Evolutionary conservation across 2,329 filamentous ascomycete species (phyloP), one percentile per base, ranked within the genome.

Genomic region (Dryadomyces sulphureus): DNA sequence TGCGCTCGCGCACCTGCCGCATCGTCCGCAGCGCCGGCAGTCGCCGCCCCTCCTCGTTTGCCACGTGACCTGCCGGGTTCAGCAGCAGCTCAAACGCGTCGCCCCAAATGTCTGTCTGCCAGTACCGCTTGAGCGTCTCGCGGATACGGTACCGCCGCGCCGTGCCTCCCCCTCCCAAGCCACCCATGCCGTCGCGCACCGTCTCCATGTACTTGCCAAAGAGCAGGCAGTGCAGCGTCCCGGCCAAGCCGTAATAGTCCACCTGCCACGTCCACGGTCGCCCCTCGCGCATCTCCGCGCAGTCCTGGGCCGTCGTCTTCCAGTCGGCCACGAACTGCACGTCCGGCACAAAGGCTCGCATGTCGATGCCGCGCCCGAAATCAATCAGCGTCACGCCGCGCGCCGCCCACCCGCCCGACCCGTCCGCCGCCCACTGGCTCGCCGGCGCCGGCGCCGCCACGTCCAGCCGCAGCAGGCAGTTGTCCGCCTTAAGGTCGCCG

Each of bases 231-330:
- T 98, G 88, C 5, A 96, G 70, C 21, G 86, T 84, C 5, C 87
- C 88, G 0, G 92, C 92, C 0, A 95, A 72, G 12, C 92, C 92
- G 61, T 94, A 86, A 56, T 96, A 93, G 66, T 98, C 92, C 54
- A 95, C 86, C 61, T 98, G 92, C 68, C 88, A 95, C 1, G 90
- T 96, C 92, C 92, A 98, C 0, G 89, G 88, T 1, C 90, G 75
- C 47, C 87, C 76, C 65, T 98, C 90, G 41, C 89, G 82, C 76
- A 96, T 94, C 69, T 98, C 92, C 17, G 85, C 82, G 62, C 92
- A 98, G 63, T 98, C 92, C 45, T 87, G 81, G 21, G 83, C 74
- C 16, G 76, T 77, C 0, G 86, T 88, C 62, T 92, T 84, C 92
- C 92, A 98, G 65, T 98, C 92, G 0, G 90, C 92, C 49, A 96